A percentile compares a stretch with the other conserved stretches of the same genome.
phyloP scores from a whole-genome alignment of 306 rosid genomes.

The Corylus avellana region DNA sequence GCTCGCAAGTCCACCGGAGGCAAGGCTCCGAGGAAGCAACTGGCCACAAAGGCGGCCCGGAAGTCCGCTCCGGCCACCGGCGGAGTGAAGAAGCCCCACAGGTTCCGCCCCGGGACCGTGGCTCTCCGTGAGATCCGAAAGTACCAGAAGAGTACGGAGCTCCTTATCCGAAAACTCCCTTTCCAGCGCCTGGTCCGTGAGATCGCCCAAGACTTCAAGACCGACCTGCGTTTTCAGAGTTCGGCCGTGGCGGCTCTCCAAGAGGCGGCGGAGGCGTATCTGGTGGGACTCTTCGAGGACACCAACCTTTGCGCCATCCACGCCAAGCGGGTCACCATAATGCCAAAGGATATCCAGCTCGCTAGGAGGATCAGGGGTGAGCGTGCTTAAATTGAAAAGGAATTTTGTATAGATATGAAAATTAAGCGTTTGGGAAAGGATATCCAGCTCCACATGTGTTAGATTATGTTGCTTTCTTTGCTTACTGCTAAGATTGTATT shows the following conservation, averaged over 20 bases:
- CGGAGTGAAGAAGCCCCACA: conserved; percentile 41
- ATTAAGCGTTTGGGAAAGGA: too few relatives aligned
- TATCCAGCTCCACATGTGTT: too few relatives aligned
- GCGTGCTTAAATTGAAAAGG: conserved; percentile 16
- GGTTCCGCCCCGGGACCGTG: conserved; percentile 32
- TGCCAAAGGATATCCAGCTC: conserved; percentile 34
- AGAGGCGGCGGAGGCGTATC: conserved; percentile 33
- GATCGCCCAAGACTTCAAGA: conserved; percentile 39
- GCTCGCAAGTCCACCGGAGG: conserved; percentile 39
- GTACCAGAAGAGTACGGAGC: conserved; percentile 40
- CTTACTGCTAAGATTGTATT: too few relatives aligned
- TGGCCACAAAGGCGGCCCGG: conserved; percentile 37
- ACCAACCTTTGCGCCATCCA: conserved; percentile 35
- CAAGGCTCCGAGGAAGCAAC: conserved; percentile 37
- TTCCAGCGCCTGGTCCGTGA: conserved; percentile 35
- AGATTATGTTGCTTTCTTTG: too few relatives aligned
- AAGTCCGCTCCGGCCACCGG: conserved; percentile 43
- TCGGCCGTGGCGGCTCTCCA: conserved; percentile 35
- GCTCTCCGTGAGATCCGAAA: conserved; percentile 36
- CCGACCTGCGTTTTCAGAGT: conserved; percentile 37
- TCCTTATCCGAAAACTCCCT: conserved; percentile 30
- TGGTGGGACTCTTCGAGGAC: conserved; percentile 34
- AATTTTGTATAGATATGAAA: background rate
- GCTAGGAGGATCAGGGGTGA: conserved; percentile 38
- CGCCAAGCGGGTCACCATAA: conserved; percentile 34